Conservation (phyloP, 352 stramenopile species). For the Globisporangium emineosum region DNA sequence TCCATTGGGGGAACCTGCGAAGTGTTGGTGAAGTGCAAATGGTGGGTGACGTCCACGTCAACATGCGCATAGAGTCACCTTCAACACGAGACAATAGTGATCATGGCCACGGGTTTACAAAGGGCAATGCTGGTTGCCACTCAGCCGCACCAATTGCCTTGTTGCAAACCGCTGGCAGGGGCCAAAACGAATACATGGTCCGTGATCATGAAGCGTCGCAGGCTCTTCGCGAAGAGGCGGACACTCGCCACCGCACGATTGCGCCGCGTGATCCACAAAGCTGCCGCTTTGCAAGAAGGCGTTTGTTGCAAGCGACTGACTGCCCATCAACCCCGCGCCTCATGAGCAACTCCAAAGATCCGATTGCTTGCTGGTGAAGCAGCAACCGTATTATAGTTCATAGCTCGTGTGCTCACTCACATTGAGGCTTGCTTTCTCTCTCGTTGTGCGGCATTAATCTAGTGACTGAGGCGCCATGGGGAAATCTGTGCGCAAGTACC, state of each 20-base stretch:
- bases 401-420: not conserved
- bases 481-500: constrained; percentile 36
- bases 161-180: no score
- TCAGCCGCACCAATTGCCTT: no score
- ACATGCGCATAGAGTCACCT: not conserved
- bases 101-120: no score
- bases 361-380: not conserved
- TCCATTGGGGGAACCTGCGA: not conserved
- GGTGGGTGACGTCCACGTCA: not conserved
- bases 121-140: no score
- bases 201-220: not conserved
- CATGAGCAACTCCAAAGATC: not conserved
- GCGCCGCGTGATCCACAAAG: not conserved
- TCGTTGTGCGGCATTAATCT: not conserved
- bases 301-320: not conserved
- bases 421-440: not conserved
- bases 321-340: not conserved
- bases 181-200: no score
- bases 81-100: not conserved
- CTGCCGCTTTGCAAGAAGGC: not conserved
- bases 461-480: constrained; percentile 21
- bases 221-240: not conserved
- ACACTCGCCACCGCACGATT: not conserved
- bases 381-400: not conserved
- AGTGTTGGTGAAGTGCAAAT: not conserved